Conservation (phyloP, 2,329 filamentous ascomycete genomes). For the Penicillium nordicum region DNA sequence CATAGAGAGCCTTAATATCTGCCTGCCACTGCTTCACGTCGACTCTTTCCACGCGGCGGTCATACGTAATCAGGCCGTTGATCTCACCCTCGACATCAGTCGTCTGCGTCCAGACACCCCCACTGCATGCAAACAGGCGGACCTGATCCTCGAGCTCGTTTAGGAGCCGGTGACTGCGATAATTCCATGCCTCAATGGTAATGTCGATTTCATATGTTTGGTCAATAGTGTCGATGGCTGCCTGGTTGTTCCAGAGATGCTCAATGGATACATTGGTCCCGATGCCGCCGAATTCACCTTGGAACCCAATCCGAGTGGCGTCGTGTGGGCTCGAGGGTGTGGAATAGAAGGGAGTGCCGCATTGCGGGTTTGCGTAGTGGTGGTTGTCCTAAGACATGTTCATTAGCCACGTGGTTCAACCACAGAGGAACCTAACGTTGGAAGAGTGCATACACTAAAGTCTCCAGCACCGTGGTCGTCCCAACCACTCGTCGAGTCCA, state of each 20-base stretch:
- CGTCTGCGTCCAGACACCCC: constrained; percentile 69
- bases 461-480: constrained; percentile 66
- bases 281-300: constrained; percentile 69
- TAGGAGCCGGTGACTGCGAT: constrained; percentile 56
- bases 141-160: constrained; percentile 49
- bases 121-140: constrained; percentile 60
- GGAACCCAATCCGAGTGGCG: constrained; percentile 59
- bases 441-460: constrained; percentile 42
- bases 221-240: constrained; percentile 59
- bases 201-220: constrained; percentile 65
- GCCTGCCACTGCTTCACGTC: constrained; percentile 57
- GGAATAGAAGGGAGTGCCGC: constrained; percentile 67
- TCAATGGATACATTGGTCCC: constrained; percentile 63
- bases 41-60: constrained; percentile 56
- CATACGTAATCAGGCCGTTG: constrained; percentile 68
- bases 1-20: constrained; percentile 60
- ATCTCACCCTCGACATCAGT: constrained; percentile 73
- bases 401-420: neutral
- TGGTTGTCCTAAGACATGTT: constrained; percentile 57
- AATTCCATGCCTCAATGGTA: constrained; percentile 61
- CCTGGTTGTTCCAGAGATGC: constrained; percentile 62
- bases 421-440: neutral
- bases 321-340: constrained; percentile 55
- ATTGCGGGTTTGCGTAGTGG: constrained; percentile 69
- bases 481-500: constrained; percentile 65